Conservation (phyloP, 495 filamentous ascomycete species). For the Penicillium bovifimosum region DNA sequence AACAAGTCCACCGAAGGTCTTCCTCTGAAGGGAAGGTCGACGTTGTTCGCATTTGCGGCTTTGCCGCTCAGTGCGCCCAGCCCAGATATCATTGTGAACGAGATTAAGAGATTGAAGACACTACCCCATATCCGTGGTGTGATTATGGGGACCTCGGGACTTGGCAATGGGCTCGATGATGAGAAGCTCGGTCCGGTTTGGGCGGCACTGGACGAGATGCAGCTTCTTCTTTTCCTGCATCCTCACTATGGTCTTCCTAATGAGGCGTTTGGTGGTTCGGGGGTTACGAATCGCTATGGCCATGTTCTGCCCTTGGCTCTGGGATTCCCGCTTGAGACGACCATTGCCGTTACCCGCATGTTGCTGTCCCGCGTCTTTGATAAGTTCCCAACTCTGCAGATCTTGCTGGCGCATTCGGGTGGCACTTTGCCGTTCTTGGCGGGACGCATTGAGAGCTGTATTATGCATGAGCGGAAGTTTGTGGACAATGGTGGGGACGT, state of each 20-base stretch:
- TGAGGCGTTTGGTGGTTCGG: constrained; percentile 63
- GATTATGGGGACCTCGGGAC: constrained; percentile 80
- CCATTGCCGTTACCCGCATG: constrained; percentile 86
- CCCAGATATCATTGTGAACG: constrained; percentile 50
- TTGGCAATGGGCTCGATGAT: constrained; percentile 82
- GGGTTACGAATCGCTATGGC: constrained; percentile 59
- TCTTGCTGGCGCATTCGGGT: constrained; percentile 83
- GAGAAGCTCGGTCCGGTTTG: constrained; percentile 63
- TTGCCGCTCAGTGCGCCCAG: constrained; percentile 68
- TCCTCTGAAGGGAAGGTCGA: constrained; percentile 21
- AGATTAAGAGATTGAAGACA: constrained; percentile 55
- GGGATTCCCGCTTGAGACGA: constrained; percentile 91
- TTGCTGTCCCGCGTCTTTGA: constrained; percentile 81
- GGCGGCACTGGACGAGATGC: constrained; percentile 55
- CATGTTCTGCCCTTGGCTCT: constrained; percentile 83
- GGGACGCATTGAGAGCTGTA: constrained; percentile 82
- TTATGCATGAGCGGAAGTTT: constrained; percentile 71
- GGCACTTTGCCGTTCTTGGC: constrained; percentile 87
- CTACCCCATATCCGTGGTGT: constrained; percentile 72
- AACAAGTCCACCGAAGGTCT: constrained; percentile 42
- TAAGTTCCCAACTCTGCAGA: constrained; percentile 58
- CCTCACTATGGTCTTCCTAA: constrained; percentile 87
- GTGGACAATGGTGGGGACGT: constrained; percentile 45
- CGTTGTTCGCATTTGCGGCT: constrained; percentile 73
- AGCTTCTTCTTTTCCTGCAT: constrained; percentile 74